Evolutionary conservation across 108 stramenopile genomes (phyloP).

Genomic region (Fragilariopsis cylindrus): DNA sequence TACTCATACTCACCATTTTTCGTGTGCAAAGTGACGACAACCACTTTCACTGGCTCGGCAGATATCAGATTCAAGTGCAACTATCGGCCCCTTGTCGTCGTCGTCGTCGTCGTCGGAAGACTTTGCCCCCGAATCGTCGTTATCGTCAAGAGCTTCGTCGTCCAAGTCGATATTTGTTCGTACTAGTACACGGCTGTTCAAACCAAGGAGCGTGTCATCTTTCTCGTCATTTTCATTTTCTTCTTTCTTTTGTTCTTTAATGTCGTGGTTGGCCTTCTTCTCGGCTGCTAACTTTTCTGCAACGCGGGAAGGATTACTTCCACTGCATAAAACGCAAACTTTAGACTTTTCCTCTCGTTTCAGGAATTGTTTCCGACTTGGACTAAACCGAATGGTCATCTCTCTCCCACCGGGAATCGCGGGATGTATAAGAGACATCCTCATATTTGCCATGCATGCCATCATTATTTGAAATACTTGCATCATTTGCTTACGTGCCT

Average conservation of each 20-base stretch:
- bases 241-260: not conserved
- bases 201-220: not conserved
- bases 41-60: slow-evolving; percentile 11
- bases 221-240: slow-evolving; percentile 25
- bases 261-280: not conserved
- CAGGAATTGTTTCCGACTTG: slow-evolving; percentile 14
- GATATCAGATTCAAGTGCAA: not conserved
- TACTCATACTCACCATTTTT: slow-evolving; percentile 27
- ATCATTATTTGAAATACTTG: slow-evolving; percentile 39
- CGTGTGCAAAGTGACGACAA: slow-evolving; percentile 16
- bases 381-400: slow-evolving; percentile 2
- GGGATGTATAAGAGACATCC: slow-evolving; percentile 13
- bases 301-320: slow-evolving; percentile 23
- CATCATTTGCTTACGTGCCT: slow-evolving; percentile 16
- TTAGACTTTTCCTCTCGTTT: slow-evolving; percentile 27
- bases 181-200: not conserved
- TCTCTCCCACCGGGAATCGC: not conserved
- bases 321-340: slow-evolving; percentile 30
- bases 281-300: slow-evolving; percentile 18
- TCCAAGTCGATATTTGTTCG: not conserved
- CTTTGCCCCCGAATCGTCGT: not conserved
- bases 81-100: not conserved
- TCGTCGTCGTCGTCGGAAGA: not conserved
- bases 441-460: slow-evolving; percentile 38
- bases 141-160: not conserved